Percentiles rank a stretch among this genome's conserved stretches.
Evolutionary conservation across 176 grass and related monocot genomes (phyloP).

Genomic region (Eremochloa ophiuroides): DNA sequence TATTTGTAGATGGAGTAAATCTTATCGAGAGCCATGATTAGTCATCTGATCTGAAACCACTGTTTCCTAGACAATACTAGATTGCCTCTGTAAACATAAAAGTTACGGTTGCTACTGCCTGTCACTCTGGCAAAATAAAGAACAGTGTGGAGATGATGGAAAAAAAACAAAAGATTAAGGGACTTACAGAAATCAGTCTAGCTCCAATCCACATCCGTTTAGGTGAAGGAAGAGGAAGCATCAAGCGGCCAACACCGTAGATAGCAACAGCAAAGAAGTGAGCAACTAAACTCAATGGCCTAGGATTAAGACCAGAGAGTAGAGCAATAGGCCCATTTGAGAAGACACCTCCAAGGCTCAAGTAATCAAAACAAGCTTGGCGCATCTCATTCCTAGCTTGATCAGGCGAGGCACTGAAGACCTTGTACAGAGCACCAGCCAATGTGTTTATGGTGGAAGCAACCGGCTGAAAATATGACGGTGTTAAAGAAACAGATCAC

Average conservation of each 20-base stretch:
- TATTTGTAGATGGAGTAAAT: no score
- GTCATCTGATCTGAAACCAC: no score
- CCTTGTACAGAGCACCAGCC: slow-evolving; percentile 94
- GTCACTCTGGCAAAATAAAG: not conserved
- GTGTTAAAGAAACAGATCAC: slow-evolving; percentile 8
- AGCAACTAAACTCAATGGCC: slow-evolving; percentile 81
- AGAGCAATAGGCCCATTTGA: slow-evolving; percentile 81
- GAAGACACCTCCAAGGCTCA: slow-evolving; percentile 86
- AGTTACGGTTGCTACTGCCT: not conserved
- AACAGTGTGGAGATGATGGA: not conserved
- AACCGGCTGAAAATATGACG: slow-evolving; percentile 57
- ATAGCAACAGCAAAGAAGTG: slow-evolving; percentile 99
- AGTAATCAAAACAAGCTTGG: slow-evolving; percentile 96
- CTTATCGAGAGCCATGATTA: no score
- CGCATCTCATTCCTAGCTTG: slow-evolving; percentile 90
- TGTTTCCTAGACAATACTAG: not conserved
- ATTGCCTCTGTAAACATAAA: not conserved
- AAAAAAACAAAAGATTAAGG: not conserved
- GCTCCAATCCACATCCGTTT: slow-evolving; percentile 82
- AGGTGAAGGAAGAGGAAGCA: slow-evolving; percentile 77
- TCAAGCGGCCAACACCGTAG: slow-evolving; percentile 82
- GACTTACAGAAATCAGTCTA: slow-evolving; percentile 80
- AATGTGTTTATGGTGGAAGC: slow-evolving; percentile 98
- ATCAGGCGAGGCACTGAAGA: slow-evolving; percentile 87
- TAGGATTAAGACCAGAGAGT: slow-evolving; percentile 93